These are phyloP conservation scores for Tulasnella sp. DNA, from an alignment of 768 basidiomycete genomes.

Conservation along the genomic window DNA sequence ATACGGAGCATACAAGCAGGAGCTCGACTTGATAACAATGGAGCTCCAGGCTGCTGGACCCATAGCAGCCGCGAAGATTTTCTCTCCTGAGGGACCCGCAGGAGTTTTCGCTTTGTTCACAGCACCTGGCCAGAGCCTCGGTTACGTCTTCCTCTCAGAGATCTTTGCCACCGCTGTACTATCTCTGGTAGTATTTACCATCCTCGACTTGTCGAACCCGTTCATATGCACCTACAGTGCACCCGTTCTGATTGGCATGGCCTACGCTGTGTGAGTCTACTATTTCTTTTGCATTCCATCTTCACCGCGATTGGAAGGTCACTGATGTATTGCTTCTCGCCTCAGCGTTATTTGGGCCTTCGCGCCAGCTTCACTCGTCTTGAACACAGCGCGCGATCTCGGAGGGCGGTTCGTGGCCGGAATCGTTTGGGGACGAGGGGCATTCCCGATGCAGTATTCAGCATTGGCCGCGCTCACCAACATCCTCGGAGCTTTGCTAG, in stretches of 20 bases:
- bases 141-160: constrained; percentile 5
- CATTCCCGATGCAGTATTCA: background rate
- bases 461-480: background rate
- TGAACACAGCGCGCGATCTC: constrained; percentile 7
- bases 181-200: background rate
- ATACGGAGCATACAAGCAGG: constrained; percentile 6
- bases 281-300: background rate
- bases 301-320: no score
- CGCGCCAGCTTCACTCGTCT: constrained; percentile 2
- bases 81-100: constrained; percentile 6
- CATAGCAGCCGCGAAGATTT: background rate
- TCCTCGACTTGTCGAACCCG: background rate
- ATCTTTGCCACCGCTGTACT: background rate
- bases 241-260: background rate
- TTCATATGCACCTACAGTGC: background rate
- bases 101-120: constrained; percentile 8
- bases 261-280: background rate
- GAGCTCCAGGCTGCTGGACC: background rate
- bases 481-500: constrained; percentile 1
- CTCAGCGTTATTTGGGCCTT: background rate
- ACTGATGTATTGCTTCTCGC: no score
- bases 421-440: constrained; percentile 4
- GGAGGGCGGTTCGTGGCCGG: constrained; percentile 1
- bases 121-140: background rate
- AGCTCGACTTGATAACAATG: background rate